Percentiles rank a stretch among this genome's conserved stretches.
These are phyloP conservation scores for Tetragonia tetragonoides DNA, from an alignment of 148 eudicot species.

Conservation along the genomic window DNA sequence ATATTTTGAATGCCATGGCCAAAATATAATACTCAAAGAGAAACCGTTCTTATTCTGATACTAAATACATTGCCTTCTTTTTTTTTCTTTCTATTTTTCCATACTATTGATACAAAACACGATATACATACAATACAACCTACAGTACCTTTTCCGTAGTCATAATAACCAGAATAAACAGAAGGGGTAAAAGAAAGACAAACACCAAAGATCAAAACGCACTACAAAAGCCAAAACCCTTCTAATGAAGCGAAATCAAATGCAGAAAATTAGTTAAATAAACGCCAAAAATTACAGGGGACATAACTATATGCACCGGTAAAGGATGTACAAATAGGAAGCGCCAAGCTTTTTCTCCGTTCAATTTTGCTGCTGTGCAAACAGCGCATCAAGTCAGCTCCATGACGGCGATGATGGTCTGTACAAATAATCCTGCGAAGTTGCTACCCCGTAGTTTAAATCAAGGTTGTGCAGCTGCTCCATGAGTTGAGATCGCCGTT, in stretches of 20 bases:
- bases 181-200: not conserved
- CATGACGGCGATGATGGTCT: slow-evolving; percentile 81
- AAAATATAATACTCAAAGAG: not conserved
- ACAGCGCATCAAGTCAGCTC: slow-evolving; percentile 47
- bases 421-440: slow-evolving; percentile 64
- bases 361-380: slow-evolving; percentile 2
- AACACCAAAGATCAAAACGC: slow-evolving; percentile 12
- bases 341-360: slow-evolving; percentile 12
- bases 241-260: slow-evolving; percentile 16
- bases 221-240: slow-evolving; percentile 19
- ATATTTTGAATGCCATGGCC: not conserved
- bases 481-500: slow-evolving; percentile 94
- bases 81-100: slow-evolving; percentile 4
- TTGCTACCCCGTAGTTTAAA: slow-evolving; percentile 54
- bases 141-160: slow-evolving; percentile 17
- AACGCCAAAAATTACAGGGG: slow-evolving; percentile 21
- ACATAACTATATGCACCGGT: slow-evolving; percentile 41
- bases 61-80: slow-evolving; percentile 12
- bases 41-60: slow-evolving; percentile 1
- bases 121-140: slow-evolving; percentile 26
- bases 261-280: slow-evolving; percentile 9
- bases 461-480: slow-evolving; percentile 96
- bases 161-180: slow-evolving; percentile 14
- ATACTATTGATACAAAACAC: slow-evolving; percentile 20
- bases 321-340: slow-evolving; percentile 48